Percentiles rank a stretch among this genome's conserved stretches.
Evolutionary conservation across 495 filamentous ascomycete genomes (phyloP).

Genomic region (Hyaloscypha finlandica): DNA sequence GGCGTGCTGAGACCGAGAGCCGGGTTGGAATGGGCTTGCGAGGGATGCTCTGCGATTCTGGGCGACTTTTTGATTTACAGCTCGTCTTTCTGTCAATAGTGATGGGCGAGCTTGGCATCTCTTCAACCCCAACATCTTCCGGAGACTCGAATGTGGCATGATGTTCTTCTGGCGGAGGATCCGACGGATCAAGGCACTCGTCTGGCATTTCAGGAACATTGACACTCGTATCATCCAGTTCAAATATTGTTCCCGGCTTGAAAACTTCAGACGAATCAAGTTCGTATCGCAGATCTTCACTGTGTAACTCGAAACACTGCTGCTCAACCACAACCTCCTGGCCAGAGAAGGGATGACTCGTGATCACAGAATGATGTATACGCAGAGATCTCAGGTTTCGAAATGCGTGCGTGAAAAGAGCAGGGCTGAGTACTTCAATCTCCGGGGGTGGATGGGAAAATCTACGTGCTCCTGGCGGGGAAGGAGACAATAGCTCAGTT

Average conservation of each 20-base stretch:
- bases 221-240: conserved; percentile 21
- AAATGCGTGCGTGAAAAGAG: conserved; percentile 37
- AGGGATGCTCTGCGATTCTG: not conserved
- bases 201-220: not conserved
- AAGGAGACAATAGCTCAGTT: conserved; percentile 41
- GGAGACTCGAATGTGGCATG: conserved; percentile 24
- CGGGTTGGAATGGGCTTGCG: not conserved
- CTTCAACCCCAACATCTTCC: conserved; percentile 20
- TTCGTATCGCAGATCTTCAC: conserved; percentile 23
- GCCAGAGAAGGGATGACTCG: conserved; percentile 45
- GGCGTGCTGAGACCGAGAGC: not conserved
- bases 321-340: conserved; percentile 31
- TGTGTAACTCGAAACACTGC: conserved; percentile 30
- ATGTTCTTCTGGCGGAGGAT: conserved; percentile 8
- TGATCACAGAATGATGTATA: conserved; percentile 58
- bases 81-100: not conserved
- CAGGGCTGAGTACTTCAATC: conserved; percentile 21
- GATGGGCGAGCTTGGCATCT: not conserved
- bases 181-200: not conserved
- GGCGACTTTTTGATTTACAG: not conserved
- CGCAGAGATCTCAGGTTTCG: conserved; percentile 55
- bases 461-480: conserved; percentile 29
- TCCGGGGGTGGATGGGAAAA: conserved; percentile 22
- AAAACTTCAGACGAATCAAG: conserved; percentile 22
- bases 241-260: conserved; percentile 17